Evolutionary conservation across 257 asterid species (phyloP), one percentile per base, ranked within the genome.

Genomic region (Cinchona pubescens): DNA sequence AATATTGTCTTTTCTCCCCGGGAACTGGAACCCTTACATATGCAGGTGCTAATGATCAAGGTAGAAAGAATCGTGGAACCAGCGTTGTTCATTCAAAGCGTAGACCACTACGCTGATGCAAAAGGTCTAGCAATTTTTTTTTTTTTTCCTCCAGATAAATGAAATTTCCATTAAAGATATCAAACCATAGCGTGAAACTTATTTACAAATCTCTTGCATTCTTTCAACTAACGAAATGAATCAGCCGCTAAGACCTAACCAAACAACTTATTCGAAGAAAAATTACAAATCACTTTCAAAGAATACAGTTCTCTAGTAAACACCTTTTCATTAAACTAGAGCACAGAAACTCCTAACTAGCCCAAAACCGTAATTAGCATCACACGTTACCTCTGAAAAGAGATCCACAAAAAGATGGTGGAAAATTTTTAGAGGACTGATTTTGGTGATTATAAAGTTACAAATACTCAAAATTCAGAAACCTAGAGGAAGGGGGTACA

Each of bases 251-350:
- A 27, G 58, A 9, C 45, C 43, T 16, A 48, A 34, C n/a, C 2
- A 29, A 56, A 14, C 25, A 5, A 13, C 16, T 63, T 48, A 49
- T 63, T 63, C 1, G 38, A 23, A 34, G 7, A 23, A 65, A 32
- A 64, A 14, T 11, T 37, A 59, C 56, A 25, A 3, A 69, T 77
- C 71, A 49, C 62, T 51, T 55, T 67, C 30, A 70, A 76, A 60
- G 51, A 63, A 46, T 40, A 69, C 29, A 77, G 21, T 30, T 68
- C n/a, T n/a, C 46, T 62, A n/a, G 60, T 15, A 25, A 48, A 16
- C 32, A 61, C 23, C 15, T 32, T 58, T 5, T 34, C 38, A 78
- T 25, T 23, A 8, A 46, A 42, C 30, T 62, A 46, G 19, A 32
- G 63, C 35, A 34, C n/a, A 27, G 30, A 34, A 56, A n/a, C 68